These are phyloP conservation scores for Alnus rubra DNA, from an alignment of 306 rosid species.

Conservation along the genomic window DNA sequence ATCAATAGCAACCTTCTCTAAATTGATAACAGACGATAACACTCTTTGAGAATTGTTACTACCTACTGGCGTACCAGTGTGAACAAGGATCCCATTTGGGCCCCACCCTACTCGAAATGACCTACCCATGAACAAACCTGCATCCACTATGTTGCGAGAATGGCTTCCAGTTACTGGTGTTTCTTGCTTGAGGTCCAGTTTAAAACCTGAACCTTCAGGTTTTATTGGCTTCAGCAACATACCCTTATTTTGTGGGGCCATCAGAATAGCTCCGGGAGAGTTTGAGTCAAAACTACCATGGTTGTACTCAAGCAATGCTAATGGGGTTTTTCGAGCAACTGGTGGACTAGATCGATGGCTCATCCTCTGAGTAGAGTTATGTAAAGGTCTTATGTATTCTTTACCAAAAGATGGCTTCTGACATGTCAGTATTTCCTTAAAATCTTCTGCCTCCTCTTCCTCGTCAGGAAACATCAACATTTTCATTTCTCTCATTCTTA, in stretches of 20 bases:
- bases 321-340: slow-evolving; percentile 70
- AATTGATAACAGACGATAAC: slow-evolving; percentile 71
- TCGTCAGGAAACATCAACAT: slow-evolving; percentile 75
- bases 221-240: slow-evolving; percentile 52
- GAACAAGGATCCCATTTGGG: slow-evolving; percentile 89
- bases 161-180: slow-evolving; percentile 61
- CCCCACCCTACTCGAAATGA: slow-evolving; percentile 99
- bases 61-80: slow-evolving; percentile 71
- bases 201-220: slow-evolving; percentile 84
- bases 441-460: slow-evolving; percentile 54
- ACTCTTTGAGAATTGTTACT: slow-evolving; percentile 46
- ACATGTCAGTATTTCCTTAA: slow-evolving; percentile 26
- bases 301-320: slow-evolving; percentile 79
- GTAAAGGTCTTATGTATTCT: slow-evolving; percentile 51
- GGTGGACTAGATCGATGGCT: slow-evolving; percentile 58
- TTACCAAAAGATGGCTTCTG: slow-evolving; percentile 47
- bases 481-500: slow-evolving; percentile 90
- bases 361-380: slow-evolving; percentile 48
- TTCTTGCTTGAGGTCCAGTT: slow-evolving; percentile 69
- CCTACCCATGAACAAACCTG: slow-evolving; percentile 93
- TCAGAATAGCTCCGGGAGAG: slow-evolving; percentile 73
- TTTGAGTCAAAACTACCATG: slow-evolving; percentile 73
- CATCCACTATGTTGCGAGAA: slow-evolving; percentile 83
- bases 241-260: slow-evolving; percentile 78
- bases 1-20: slow-evolving; percentile 91